Evolutionary conservation across 805 yeast genomes (phyloP), one percentile per base, ranked within the genome.

Genomic region (Metschnikowia vanudenii): DNA sequence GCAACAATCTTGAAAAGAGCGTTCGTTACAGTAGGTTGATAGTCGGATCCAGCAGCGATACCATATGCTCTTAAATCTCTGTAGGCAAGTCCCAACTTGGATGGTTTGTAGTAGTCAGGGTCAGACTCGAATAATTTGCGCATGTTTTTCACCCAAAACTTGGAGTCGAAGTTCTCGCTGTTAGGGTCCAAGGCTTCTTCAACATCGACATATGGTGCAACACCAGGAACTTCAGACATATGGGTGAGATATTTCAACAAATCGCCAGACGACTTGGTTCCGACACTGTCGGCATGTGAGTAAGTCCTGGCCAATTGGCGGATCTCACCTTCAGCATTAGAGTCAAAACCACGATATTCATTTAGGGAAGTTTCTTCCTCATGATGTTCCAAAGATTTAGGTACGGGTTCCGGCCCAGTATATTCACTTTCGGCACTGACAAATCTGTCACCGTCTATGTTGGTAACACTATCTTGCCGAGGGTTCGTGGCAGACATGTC

Each of bases 141-240:
- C 67, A 82, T 62, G 55, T 84, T 84, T 58, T 80, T 80, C 45
- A 84, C 81, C 90, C 90, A 84, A 45, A 75, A 78, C 56, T 75
- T 78, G 43, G 85, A 73, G 53, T 76, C 75, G 59, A 84, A 84
- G 6, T 74, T 58, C n/a, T 78, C 83, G 42, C 78, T 69, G 18
- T 71, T 68, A 1, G 90, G 90, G 57, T 84, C 80, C 54, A 84
- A 67, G 42, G 49, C 33, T 9, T 48, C 58, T 8, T 47, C 49
- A 4, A 45, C 52, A 32, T 52, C 54, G 12, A 28, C 22, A 16
- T 37, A 55, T n/a, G 59, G 58, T 17, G 44, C 49, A 22, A 56
- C 53, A n/a, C 59, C 59, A 3, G 59, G 59, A 13, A 56, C 59
- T 33, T 54, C 53, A 12, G 57, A 50, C 80, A 79, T 74, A 45